Base-by-base conservation (phyloP, 2,329 filamentous ascomycete genomes). In the Talaromyces sp. region DNA sequence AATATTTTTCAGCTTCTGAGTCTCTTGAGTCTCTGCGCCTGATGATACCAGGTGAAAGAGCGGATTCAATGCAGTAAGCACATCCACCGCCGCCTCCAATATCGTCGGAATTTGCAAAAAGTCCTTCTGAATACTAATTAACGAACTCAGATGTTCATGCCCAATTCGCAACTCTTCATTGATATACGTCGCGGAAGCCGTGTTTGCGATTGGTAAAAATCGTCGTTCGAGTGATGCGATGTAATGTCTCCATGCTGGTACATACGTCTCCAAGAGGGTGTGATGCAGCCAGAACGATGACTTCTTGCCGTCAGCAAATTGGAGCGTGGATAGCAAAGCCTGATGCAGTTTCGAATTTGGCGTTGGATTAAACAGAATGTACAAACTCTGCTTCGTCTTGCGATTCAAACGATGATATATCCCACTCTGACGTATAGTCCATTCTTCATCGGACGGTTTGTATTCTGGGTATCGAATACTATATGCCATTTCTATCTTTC, bases 381-480 rank as follows among this genome's bases (percentile, higher is more conserved):
- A 75, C 27, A 71, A 64, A 17, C 66, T 71, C 47, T 69, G 66
- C 15, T 69, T 69, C 13, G 60, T 70, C 22, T 57, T 43, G 3
- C 63, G 52, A 17, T 75, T 68, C 52, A 69, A 71, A 50, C 69
- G 72, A 19, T 77, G 75, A 56, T 74, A 76, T 19, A 77, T 65
- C 1, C 74, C 75, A 2, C 69, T 74, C 64, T 77, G 75, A 4
- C 75, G 72, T 25, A 73, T 70, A 0, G 70, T 66, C 73, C 73
- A 76, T 52, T 68, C 68, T 19, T 72, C 68, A 0, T 66, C 58
- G 1, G 54, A 63, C 3, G 57, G 31, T 49, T 73, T 73, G 56
- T 70, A 66, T 54, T 73, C 71, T 0, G 72, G 72, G 49, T 76
- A 77, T 50, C 70, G 72, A 9, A 75, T 60, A 11, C 69, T 71